These are phyloP conservation scores for Fonsecaea multimorphosa DNA, from an alignment of 2,329 filamentous ascomycete genomes.

Conservation along the genomic window DNA sequence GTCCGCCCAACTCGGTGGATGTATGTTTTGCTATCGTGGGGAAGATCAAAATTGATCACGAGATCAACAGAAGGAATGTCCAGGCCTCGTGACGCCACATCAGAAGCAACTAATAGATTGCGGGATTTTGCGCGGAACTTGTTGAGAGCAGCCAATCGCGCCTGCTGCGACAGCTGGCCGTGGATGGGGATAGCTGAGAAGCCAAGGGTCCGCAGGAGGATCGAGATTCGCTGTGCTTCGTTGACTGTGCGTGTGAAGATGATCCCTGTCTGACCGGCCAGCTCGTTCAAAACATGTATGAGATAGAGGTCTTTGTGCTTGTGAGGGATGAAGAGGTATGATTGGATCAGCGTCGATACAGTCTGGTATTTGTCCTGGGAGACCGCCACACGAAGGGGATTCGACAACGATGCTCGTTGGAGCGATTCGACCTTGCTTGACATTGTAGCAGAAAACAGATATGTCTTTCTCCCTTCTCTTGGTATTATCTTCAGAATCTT, in stretches of 20 bases:
- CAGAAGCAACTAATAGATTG: conserved; percentile 87
- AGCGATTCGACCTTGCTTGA: conserved; percentile 90
- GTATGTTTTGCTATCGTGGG: conserved; percentile 86
- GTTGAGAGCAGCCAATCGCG: conserved; percentile 82
- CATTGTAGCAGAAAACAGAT: conserved; percentile 93
- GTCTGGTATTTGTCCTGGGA: conserved; percentile 87
- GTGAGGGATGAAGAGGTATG: conserved; percentile 84
- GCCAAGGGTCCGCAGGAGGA: conserved; percentile 81
- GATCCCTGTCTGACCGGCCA: conserved; percentile 83
- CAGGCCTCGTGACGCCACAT: conserved; percentile 86
- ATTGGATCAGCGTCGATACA: conserved; percentile 84
- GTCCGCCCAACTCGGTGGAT: conserved; percentile 88
- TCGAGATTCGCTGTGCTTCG: conserved; percentile 84
- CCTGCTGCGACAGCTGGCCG: conserved; percentile 86
- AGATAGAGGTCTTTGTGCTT: conserved; percentile 89
- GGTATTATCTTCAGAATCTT: conserved; percentile 92
- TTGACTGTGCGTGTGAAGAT: conserved; percentile 92
- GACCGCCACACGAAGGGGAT: conserved; percentile 82
- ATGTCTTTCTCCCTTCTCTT: conserved; percentile 74
- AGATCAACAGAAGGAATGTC: conserved; percentile 89
- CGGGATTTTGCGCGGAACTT: conserved; percentile 85
- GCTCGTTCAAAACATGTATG: conserved; percentile 83
- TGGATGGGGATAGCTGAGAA: conserved; percentile 92
- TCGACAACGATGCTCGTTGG: conserved; percentile 84
- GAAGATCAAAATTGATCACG: conserved; percentile 83